Conservation (phyloP, 2,329 filamentous ascomycete genomes). For the Furcasterigmium sp. region DNA sequence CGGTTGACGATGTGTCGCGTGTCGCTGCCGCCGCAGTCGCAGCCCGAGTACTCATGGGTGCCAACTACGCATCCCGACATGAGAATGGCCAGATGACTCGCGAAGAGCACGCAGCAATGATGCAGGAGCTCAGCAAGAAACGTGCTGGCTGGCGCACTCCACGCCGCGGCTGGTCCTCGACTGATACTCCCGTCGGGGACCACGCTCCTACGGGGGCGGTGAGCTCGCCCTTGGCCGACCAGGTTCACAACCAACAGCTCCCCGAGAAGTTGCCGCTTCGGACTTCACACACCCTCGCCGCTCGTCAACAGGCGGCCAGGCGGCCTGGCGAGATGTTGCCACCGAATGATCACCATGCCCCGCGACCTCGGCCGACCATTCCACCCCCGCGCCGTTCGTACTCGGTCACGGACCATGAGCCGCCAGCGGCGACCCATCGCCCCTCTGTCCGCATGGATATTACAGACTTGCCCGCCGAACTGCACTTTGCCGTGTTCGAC, state of each 20-base stretch:
- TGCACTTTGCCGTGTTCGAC: slow-evolving; percentile 57
- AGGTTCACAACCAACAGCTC: slow-evolving; percentile 1
- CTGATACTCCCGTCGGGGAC: slow-evolving; percentile 28
- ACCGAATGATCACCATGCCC: slow-evolving; percentile 5
- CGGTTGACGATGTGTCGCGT: slow-evolving; percentile 10
- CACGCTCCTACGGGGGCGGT: slow-evolving; percentile 9
- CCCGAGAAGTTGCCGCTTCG: slow-evolving; percentile 1
- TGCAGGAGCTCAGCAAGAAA: slow-evolving; percentile 30
- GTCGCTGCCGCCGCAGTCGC: slow-evolving; percentile 12
- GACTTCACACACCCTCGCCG: not conserved
- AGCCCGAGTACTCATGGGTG: slow-evolving; percentile 10
- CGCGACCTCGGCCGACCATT: slow-evolving; percentile 25
- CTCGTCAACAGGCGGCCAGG: not conserved
- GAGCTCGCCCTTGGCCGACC: slow-evolving; percentile 1
- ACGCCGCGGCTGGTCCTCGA: slow-evolving; percentile 40
- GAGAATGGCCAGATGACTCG: slow-evolving; percentile 23
- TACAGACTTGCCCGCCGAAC: slow-evolving; percentile 49
- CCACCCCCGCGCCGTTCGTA: slow-evolving; percentile 50
- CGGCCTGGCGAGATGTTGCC: slow-evolving; percentile 12
- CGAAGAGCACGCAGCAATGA: slow-evolving; percentile 35
- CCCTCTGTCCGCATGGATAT: slow-evolving; percentile 41
- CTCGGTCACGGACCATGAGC: slow-evolving; percentile 56
- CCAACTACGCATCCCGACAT: slow-evolving; percentile 11
- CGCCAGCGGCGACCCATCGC: slow-evolving; percentile 39
- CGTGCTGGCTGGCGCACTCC: slow-evolving; percentile 31